Percentiles rank a stretch among this genome's conserved stretches.
Conservation (phyloP, 2,329 filamentous ascomycete species). For the Fusarium stilboides region DNA sequence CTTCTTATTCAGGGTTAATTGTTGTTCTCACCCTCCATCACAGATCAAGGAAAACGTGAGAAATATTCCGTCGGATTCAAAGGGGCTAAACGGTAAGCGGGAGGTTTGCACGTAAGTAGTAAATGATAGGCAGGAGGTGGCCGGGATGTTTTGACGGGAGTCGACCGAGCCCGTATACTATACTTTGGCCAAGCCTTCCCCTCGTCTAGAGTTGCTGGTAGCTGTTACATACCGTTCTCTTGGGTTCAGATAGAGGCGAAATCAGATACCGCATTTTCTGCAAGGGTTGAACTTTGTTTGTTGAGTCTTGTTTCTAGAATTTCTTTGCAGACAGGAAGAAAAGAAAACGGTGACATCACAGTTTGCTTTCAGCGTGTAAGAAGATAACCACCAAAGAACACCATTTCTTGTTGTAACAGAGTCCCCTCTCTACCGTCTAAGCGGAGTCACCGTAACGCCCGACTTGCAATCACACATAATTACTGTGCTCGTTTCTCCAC, state of each 20-base stretch:
- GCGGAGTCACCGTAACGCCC: conserved; percentile 17
- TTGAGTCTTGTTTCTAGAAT: conserved; percentile 29
- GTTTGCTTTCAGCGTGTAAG: conserved; percentile 8
- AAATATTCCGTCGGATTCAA: conserved; percentile 35
- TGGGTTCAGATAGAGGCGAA: conserved; percentile 1
- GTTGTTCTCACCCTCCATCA: conserved; percentile 35
- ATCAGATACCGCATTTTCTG: conserved; percentile 3
- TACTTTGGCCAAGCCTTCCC: conserved; percentile 24
- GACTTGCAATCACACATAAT: conserved; percentile 4
- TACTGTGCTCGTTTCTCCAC: conserved; percentile 20
- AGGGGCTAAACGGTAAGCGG: conserved; percentile 20
- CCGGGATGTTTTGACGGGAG: conserved; percentile 34
- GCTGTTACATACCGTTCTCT: conserved; percentile 13
- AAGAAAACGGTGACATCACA: conserved; percentile 30
- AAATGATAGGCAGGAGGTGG: conserved; percentile 37
- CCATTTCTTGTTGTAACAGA: conserved; percentile 1
- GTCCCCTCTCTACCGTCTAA: conserved; percentile 8
- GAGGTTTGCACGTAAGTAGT: conserved; percentile 13
- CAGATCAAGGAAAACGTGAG: conserved; percentile 38
- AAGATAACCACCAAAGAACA: conserved; percentile 4
- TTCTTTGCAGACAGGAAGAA: conserved; percentile 12
- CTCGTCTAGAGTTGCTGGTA: conserved; percentile 3
- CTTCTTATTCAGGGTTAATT: conserved; percentile 1
- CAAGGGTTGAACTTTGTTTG: conserved; percentile 25
- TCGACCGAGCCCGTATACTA: conserved; percentile 38